Conservation (phyloP, 1,284 basidiomycete genomes). For the Apiotrichum montevideense region DNA sequence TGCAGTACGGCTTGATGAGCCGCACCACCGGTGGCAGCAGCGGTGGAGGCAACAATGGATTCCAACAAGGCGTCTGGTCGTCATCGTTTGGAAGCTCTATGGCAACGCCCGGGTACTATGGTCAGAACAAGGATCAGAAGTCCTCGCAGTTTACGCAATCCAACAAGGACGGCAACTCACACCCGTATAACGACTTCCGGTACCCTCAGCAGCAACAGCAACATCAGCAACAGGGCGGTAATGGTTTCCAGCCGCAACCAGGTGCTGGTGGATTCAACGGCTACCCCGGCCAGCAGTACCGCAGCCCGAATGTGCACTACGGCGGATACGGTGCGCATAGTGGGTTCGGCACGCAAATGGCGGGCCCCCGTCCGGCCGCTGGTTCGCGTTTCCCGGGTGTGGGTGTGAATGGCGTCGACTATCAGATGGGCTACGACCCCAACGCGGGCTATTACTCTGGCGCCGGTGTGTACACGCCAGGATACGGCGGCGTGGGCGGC, state of each 20-base stretch:
- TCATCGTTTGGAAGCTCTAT: constrained; percentile 31
- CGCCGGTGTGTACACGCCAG: not conserved
- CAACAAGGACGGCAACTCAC: constrained; percentile 7
- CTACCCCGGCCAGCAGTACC: constrained; percentile 10
- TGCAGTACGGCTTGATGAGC: constrained; percentile 20
- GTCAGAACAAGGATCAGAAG: constrained; percentile 13
- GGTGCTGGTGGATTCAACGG: constrained; percentile 3
- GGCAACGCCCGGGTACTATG: constrained; percentile 25
- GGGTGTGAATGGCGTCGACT: constrained; percentile 5
- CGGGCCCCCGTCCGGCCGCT: not conserved
- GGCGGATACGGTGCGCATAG: constrained; percentile 7
- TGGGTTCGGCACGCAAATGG: constrained; percentile 19
- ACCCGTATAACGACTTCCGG: constrained; percentile 1
- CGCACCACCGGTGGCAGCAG: constrained; percentile 8
- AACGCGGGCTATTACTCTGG: constrained; percentile 7
- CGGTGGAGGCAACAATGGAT: constrained; percentile 12
- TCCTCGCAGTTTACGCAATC: constrained; percentile 7
- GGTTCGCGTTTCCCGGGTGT: not conserved
- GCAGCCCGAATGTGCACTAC: constrained; percentile 6
- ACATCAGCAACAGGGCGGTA: not conserved
- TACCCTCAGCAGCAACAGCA: not conserved
- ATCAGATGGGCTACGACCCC: constrained; percentile 14
- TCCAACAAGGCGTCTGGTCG: constrained; percentile 34
- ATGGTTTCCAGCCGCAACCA: constrained; percentile 2
- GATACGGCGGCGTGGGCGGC: not conserved